Evolutionary conservation across 2,329 filamentous ascomycete species (phyloP), one percentile per base, ranked within the genome.

Genomic region (Aureobasidium sp.): DNA sequence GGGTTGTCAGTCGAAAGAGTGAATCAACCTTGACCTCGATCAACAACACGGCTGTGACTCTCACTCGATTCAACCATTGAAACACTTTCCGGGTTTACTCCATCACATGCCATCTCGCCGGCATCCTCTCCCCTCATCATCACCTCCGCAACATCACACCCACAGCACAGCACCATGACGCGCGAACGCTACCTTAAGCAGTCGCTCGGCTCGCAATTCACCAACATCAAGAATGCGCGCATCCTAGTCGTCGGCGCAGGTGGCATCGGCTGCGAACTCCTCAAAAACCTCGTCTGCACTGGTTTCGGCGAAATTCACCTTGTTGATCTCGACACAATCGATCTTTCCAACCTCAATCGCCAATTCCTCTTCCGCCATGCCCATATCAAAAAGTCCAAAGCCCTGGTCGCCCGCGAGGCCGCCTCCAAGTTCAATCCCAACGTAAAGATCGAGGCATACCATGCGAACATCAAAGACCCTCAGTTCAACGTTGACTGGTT

Each of bases 321-420:
- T 50, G 91, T 99, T 68, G 94, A 99, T 75, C 88, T 99, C 64
- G 94, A 99, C 75, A 99, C 94, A 1, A 97, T 99, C 77, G 94
- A 99, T 73, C 82, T 99, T 26, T 96, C 92, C 77, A 99, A 99
- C 73, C 83, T 99, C 56, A 99, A 99, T 70, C 89, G 94, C 61
- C 94, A 99, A 75, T 99, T 99, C 71, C 86, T 99, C 52, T 99
- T 99, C 75, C 85, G 92, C 65, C 88, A 93, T 70, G 92, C 97
- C 73, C 94, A 99, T 72, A 97, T 99, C 76, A 97, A 97, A 76
- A 96, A 96, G 75, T 86, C 93, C 1, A 99, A 99, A 74, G 92
- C 94, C 57, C 77, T 96, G 77, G 89, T 97, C 66, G 94, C 93
- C 52, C 96, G 93, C 74, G 92, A 97, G 67, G 92, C 89, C 26